phyloP scores from a whole-genome alignment of 176 grass and related monocot genomes.

The Aegilops tauschii region DNA sequence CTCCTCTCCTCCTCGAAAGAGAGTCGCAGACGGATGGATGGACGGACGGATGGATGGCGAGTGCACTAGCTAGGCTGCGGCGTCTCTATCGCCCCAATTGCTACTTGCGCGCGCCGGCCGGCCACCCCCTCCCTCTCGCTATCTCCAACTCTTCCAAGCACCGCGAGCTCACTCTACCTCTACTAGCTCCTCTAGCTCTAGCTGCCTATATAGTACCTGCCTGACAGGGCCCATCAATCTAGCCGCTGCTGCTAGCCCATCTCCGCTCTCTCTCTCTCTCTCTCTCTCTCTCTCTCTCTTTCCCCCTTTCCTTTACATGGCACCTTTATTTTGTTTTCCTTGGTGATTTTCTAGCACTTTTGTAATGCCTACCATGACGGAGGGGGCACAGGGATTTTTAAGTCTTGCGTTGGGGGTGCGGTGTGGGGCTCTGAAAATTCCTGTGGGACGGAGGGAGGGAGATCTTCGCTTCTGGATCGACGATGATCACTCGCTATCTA shows the following conservation, averaged over 20 bases:
- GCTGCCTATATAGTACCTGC: constrained; percentile 10
- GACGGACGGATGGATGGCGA: neutral
- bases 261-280: neutral
- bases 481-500: constrained; percentile 35
- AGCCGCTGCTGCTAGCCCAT: neutral
- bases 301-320: neutral
- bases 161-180: neutral
- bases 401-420: neutral
- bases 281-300: neutral
- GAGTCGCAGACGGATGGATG: neutral
- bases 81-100: constrained; percentile 31
- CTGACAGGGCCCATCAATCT: constrained; percentile 24
- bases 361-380: neutral
- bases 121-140: neutral
- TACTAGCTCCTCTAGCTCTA: neutral
- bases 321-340: neutral
- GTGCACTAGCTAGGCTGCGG: constrained; percentile 21
- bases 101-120: neutral
- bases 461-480: constrained; percentile 24
- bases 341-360: neutral
- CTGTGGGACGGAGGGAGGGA: neutral
- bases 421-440: constrained; percentile 79
- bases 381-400: neutral
- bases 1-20: neutral
- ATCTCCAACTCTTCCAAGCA: constrained; percentile 2